Base-by-base conservation (phyloP, 192 early-diverging fungal species). In the Mortierella hygrophila region DNA sequence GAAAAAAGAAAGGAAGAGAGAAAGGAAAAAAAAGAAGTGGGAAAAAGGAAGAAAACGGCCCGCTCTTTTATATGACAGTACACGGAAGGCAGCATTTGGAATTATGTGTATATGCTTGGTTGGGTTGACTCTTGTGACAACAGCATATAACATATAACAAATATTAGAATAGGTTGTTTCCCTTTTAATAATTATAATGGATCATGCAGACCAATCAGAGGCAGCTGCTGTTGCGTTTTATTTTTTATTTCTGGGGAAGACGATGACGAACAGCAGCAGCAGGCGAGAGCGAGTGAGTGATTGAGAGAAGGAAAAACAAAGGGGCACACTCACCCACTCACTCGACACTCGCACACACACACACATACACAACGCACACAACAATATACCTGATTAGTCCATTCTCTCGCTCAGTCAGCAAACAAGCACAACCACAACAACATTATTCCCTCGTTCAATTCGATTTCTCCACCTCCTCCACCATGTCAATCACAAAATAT, bases 21-120 rank as follows among this genome's bases (percentile, higher is more conserved):
- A 15, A 20, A 60, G 35, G 35, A 35, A 70, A 20, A 65, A 69
- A 47, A 55, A 73, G 20, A 55, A 73, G 35, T 8, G 37, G 41
- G 74, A 70, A 76, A 68, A 46, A 55, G 55, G 47, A 38, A 73
- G n/a, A 57, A 52, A 57, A 40, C 40, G 69, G 35, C 38, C 69
- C 38, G 69, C 41, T 20, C 20, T 23, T 70, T 41, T 70, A 65
- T 65, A 65, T 21, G 49, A 46, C 44, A 15, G 44, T 2, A 15
- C 49, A 52, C 49, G 49, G 49, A 52, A 52, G 49, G 18, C 3
- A 52, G 49, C 18, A 52, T 52, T 52, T 52, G 49, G 49, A 52
- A 52, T 52, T 57, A 26, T 57, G 52, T 16, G 0, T 57, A 23
- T 57, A 7, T 63, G 60, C 23, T 60, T 0, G 29, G 60, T 1